Conservation (phyloP, 2,329 filamentous ascomycete genomes). For the Paecilomyces variotii region DNA sequence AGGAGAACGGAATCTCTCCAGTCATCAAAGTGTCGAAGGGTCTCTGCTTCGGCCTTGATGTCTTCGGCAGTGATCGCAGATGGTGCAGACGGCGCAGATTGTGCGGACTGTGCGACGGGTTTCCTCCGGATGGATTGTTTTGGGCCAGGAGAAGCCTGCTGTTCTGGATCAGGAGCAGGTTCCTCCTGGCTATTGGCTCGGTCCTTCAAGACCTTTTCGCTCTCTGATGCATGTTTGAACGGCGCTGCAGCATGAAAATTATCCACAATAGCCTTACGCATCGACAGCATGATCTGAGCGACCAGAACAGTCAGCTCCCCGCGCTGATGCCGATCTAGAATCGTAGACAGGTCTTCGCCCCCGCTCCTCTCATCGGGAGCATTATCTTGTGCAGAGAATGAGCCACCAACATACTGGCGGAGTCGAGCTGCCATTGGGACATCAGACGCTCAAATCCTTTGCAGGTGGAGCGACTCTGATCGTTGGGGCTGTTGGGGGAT, state of each 20-base stretch:
- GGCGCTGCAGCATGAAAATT: constrained; percentile 25
- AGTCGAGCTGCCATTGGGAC: background rate
- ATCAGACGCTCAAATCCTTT: background rate
- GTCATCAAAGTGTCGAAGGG: constrained; percentile 64
- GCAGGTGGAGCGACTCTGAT: too few relatives aligned
- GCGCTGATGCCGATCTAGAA: constrained; percentile 34
- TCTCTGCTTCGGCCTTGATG: constrained; percentile 46
- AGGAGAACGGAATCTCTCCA: constrained; percentile 68
- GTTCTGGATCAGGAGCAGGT: background rate
- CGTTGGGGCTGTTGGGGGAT: background rate
- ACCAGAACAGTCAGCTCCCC: constrained; percentile 35
- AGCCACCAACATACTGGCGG: constrained; percentile 20
- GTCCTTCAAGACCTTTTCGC: constrained; percentile 18
- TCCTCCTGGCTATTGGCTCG: constrained; percentile 2
- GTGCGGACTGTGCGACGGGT: too few relatives aligned
- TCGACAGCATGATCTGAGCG: constrained; percentile 30
- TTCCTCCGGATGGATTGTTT: too few relatives aligned
- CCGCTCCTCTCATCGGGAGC: constrained; percentile 6
- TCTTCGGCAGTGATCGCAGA: background rate
- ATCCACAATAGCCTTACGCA: constrained; percentile 30
- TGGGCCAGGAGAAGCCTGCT: too few relatives aligned
- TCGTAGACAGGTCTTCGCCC: constrained; percentile 34
- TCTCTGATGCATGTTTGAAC: constrained; percentile 7
- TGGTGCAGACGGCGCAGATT: background rate
- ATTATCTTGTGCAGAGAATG: constrained; percentile 3